A percentile compares a stretch with the other conserved stretches of the same genome.
These are phyloP conservation scores for Monosporozyma solicola DNA, from an alignment of 805 yeast species.

Conservation along the genomic window DNA sequence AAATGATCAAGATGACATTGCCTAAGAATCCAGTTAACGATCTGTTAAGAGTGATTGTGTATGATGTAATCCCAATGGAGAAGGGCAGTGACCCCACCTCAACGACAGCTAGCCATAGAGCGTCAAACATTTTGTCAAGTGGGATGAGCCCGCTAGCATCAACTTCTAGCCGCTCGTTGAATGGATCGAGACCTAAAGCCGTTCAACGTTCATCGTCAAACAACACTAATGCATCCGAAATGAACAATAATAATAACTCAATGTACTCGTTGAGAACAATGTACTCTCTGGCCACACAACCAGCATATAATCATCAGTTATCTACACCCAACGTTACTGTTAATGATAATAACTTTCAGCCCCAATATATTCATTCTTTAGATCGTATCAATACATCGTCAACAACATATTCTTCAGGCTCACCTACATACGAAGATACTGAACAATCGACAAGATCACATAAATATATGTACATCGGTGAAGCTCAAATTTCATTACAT, in stretches of 20 bases:
- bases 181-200: background rate
- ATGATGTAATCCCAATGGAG: slow-evolving; percentile 19
- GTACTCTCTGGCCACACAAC: background rate
- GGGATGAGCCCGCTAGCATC: background rate
- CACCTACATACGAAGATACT: background rate
- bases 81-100: background rate
- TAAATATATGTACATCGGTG: slow-evolving; percentile 23
- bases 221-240: background rate
- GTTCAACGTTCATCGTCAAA: background rate
- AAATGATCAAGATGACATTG: slow-evolving; percentile 20
- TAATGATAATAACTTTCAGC: background rate
- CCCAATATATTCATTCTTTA: background rate
- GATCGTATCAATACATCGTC: background rate
- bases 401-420: background rate
- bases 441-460: background rate
- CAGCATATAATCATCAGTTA: background rate
- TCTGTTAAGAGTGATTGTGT: slow-evolving; percentile 22
- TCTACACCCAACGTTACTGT: background rate
- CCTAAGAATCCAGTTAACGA: slow-evolving; percentile 23
- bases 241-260: background rate
- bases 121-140: background rate
- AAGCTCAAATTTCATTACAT: slow-evolving; percentile 21
- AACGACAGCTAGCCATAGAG: background rate
- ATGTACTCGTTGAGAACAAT: background rate
- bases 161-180: background rate